These are phyloP conservation scores for Hericium rajendrae DNA, from an alignment of 768 basidiomycete species.

Conservation along the genomic window DNA sequence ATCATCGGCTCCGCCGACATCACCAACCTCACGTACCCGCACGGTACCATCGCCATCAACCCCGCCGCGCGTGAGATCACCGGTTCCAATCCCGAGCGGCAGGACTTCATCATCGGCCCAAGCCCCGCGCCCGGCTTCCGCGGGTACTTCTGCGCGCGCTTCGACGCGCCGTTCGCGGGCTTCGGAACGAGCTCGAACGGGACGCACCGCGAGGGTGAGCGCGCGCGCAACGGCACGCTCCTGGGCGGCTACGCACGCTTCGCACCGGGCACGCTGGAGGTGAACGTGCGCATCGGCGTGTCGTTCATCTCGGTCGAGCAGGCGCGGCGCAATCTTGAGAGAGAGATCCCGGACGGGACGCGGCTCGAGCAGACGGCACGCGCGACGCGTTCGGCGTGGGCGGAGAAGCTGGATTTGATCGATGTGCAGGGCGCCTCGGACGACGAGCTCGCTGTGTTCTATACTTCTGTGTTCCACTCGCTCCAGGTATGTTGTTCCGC, in stretches of 20 bases:
- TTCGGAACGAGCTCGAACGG: conserved; percentile 44
- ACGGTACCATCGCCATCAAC: conserved; percentile 40
- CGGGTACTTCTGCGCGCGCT: conserved; percentile 52
- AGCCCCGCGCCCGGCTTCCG: conserved; percentile 22
- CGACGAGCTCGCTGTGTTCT: conserved; percentile 29
- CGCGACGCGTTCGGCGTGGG: conserved; percentile 27
- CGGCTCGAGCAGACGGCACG: conserved; percentile 29
- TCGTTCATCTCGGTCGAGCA: conserved; percentile 70
- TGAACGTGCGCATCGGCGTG: conserved; percentile 55
- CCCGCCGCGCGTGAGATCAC: conserved; percentile 38
- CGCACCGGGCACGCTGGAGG: conserved; percentile 18
- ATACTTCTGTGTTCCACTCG: conserved; percentile 56
- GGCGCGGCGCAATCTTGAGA: conserved; percentile 29
- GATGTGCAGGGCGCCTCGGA: conserved; percentile 25
- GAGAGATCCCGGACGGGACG: conserved; percentile 30
- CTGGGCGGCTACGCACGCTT: conserved; percentile 47
- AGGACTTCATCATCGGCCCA: conserved; percentile 63
- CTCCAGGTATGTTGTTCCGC: conserved; percentile 34
- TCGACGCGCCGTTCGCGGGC: conserved; percentile 34
- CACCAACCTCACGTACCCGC: conserved; percentile 41
- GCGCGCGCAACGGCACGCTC: conserved; percentile 30
- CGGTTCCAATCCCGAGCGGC: conserved; percentile 58
- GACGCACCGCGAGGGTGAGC: conserved; percentile 22
- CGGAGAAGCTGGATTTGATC: conserved; percentile 31
- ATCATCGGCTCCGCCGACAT: conserved; percentile 45